Evolutionary conservation across 148 eudicot species (phyloP).

Genomic region (Pharnaceum exiguum): DNA sequence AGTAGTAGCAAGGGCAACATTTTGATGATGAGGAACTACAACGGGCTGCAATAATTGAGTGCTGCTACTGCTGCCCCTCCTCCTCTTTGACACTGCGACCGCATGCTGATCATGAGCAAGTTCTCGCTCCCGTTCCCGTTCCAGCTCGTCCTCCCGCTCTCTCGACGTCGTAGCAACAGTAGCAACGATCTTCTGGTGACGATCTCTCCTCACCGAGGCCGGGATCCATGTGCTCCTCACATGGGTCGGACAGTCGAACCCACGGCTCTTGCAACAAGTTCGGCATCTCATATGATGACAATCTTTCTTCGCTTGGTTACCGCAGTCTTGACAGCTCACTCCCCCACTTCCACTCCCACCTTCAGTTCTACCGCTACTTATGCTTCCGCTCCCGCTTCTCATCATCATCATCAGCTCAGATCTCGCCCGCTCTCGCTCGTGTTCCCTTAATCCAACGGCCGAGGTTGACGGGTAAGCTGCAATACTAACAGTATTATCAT

Average conservation of each 20-base stretch:
- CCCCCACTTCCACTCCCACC: not conserved
- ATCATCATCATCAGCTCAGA: conserved; percentile 16
- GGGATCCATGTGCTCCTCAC: conserved; percentile 40
- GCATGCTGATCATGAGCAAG: not conserved
- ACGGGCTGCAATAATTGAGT: too few relatives aligned
- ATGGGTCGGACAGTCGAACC: conserved; percentile 35
- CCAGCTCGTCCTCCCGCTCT: not conserved
- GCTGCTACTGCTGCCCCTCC: too few relatives aligned
- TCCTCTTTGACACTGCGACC: too few relatives aligned
- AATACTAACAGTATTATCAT: too few relatives aligned
- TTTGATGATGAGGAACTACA: too few relatives aligned
- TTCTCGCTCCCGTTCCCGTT: not conserved
- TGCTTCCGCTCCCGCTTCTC: not conserved
- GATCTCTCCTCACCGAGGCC: conserved; percentile 28
- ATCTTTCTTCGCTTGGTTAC: conserved; percentile 42
- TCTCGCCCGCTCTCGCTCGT: not conserved
- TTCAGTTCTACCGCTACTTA: not conserved
- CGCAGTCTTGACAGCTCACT: conserved; percentile 38
- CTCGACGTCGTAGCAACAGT: not conserved
- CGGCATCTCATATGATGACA: conserved; percentile 38
- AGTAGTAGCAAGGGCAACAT: too few relatives aligned
- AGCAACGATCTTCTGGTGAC: conserved; percentile 15
- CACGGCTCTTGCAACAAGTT: conserved; percentile 35
- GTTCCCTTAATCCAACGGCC: conserved; percentile 1
- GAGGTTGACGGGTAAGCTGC: not conserved